Evolutionary conservation across 2,329 filamentous ascomycete species (phyloP), one percentile per base, ranked within the genome.

Genomic region (Trichoderma cornu-damae): DNA sequence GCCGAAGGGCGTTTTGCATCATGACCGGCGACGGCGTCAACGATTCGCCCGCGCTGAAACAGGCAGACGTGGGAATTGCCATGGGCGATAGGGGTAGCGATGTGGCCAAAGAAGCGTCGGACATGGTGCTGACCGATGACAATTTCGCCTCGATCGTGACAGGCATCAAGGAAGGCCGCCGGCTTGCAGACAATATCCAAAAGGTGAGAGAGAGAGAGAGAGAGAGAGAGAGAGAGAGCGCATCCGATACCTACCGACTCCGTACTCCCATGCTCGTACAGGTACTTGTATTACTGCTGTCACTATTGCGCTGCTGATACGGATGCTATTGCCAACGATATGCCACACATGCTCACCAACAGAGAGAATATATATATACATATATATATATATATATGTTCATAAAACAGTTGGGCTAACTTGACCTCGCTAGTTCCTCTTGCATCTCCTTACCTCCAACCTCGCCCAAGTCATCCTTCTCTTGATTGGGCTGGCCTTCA

Each of bases 61-160:
- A 85, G 63, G 84, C 87, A 4, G 86, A 90, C 65, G 86, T 90
- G 14, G 87, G 87, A 65, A 89, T 90, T 62, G 86, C 86, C 61
- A 90, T 89, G 86, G 86, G 86, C 47, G 75, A 83, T 61, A 78
- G 84, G 40, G 87, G 87, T 14, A 87, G 83, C 43, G 87, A 89
- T 66, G 86, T 90, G 8, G 86, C 87, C 61, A 89, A 89, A 66
- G 86, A 94, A 71, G 90, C 90, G 2, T 87, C 89, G 1, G 90
- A 95, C 67, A 94, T 96, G 79, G 89, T 95, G 34, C 76, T 96
- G 38, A 91, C 89, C 0, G 89, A 94, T 67, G 90, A 94, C 70
- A 92, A 95, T 72, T 95, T 95, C 68, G 88, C 90, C 9, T 90
- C 87, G 26, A 89, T 89, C 56, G 79, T 89, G 38, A 85, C 83